These are phyloP conservation scores for Phaeophleospora eucalypticola DNA, from an alignment of 2,329 filamentous ascomycete species.

Conservation along the genomic window DNA sequence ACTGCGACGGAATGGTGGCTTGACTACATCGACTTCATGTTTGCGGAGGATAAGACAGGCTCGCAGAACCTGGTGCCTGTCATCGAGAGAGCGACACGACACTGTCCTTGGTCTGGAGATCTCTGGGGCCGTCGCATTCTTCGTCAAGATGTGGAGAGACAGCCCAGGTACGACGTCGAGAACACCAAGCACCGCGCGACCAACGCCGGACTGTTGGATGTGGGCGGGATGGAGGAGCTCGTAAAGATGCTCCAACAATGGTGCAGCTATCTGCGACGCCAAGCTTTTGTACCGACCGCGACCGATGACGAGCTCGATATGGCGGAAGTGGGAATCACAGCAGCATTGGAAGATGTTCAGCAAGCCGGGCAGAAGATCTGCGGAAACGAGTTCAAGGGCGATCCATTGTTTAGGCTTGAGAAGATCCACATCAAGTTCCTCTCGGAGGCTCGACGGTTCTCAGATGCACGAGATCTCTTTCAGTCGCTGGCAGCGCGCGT, in stretches of 20 bases:
- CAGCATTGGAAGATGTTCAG: conserved; percentile 79
- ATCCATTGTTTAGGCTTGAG: conserved; percentile 83
- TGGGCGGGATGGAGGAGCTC: conserved; percentile 79
- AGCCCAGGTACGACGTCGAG: conserved; percentile 76
- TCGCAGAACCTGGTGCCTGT: conserved; percentile 57
- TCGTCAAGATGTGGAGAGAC: conserved; percentile 72
- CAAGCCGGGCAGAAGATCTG: conserved; percentile 73
- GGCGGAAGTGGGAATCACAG: conserved; percentile 82
- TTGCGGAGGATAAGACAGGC: conserved; percentile 40
- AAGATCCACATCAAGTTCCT: conserved; percentile 89
- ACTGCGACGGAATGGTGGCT: conserved; percentile 75
- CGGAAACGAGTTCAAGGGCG: conserved; percentile 73
- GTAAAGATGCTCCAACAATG: conserved; percentile 89
- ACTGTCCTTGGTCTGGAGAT: conserved; percentile 88
- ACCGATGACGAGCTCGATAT: conserved; percentile 80
- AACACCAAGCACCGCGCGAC: conserved; percentile 90
- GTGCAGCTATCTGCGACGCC: conserved; percentile 88
- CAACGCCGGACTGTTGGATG: conserved; percentile 76
- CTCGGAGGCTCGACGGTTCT: conserved; percentile 73
- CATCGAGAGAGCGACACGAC: conserved; percentile 75
- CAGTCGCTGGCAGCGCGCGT: conserved; percentile 62
- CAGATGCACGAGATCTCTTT: conserved; percentile 75
- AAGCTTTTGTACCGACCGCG: conserved; percentile 68
- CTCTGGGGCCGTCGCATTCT: conserved; percentile 90
- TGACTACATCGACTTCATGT: conserved; percentile 73